Evolutionary conservation across 495 filamentous ascomycete genomes (phyloP), one percentile per base, ranked within the genome.

Genomic region (Immersiella caudata): DNA sequence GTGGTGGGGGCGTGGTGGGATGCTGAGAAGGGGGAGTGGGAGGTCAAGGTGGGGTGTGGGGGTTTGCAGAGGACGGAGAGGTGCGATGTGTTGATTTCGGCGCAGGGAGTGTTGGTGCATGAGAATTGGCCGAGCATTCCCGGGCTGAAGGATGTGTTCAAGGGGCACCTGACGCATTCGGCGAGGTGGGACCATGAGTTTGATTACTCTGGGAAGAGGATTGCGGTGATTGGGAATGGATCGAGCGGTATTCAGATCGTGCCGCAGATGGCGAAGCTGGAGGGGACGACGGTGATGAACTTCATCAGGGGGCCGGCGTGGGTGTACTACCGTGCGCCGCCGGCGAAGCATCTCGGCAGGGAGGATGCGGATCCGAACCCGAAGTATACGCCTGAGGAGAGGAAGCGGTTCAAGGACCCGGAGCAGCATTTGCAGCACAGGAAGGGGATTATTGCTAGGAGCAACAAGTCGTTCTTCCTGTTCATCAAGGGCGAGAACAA

Each of bases 221-320:
- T 85, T 5, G 80, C 78, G 46, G 54, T 75, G 27, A 71, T 73
- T 33, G 72, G 68, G 16, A 82, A 73, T 67, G 84, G 51, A 78
- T 85, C 65, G 4, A 69, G 67, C 64, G 76, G 61, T 74, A 84
- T 77, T 24, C 86, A 89, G 66, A 79, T 88, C 35, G 76, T 88
- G 12, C 82, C 85, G 14, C 76, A 74, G 1, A 78, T 87, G 49
- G 83, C 83, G 26, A 84, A 84, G 59, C 69, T 81, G 1, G 81
- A 56, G 72, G 77, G 73, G n/a, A 75, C 81, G 61, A 73, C 59
- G 64, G 71, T 49, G 57, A 67, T 46, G 69, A 77, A 67, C 68
- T 90, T 86, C 46, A 84, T 85, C 16, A 82, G 88, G 6, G 81
- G 80, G 33, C 81, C 82, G 2, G 84, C 83, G n/a, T 90, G 88